Evolutionary conservation across 2,329 filamentous ascomycete genomes (phyloP).

Genomic region (Clarireedia homoeocarpa): DNA sequence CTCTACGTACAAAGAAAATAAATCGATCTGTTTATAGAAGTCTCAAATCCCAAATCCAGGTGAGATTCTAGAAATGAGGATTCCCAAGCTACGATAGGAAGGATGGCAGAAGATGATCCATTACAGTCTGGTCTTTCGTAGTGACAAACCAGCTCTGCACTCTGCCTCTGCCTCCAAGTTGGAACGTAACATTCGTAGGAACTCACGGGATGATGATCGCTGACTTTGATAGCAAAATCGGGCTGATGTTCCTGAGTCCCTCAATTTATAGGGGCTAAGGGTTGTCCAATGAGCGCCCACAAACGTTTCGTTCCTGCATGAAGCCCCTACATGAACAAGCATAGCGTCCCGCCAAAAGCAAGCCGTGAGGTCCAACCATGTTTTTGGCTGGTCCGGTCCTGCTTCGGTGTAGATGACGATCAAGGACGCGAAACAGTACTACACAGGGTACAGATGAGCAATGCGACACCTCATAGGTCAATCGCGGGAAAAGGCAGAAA

Average conservation of each 20-base stretch:
- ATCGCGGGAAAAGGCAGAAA: background rate
- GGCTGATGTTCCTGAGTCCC: background rate
- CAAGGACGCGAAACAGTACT: slow-evolving; percentile 2
- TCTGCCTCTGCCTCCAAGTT: no score
- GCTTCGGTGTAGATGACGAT: slow-evolving; percentile 6
- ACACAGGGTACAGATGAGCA: background rate
- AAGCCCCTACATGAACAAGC: background rate
- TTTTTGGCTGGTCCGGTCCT: slow-evolving; percentile 1
- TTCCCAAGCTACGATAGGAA: background rate
- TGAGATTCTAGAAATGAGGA: background rate
- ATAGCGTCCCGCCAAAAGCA: background rate
- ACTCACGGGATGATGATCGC: background rate
- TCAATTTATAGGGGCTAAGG: slow-evolving; percentile 1
- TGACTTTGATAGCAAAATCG: background rate
- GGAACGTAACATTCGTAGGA: background rate
- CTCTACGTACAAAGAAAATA: background rate
- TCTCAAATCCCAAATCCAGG: background rate
- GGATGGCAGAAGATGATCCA: background rate
- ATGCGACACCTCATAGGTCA: background rate
- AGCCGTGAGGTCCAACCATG: background rate
- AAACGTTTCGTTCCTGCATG: slow-evolving; percentile 6
- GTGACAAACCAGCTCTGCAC: background rate
- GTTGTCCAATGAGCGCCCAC: background rate
- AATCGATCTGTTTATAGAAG: background rate
- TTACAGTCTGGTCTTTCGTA: background rate